Percentiles rank a stretch among this genome's conserved stretches.
Evolutionary conservation across 331 rosid species (phyloP).

Genomic region (Cydonia oblonga): DNA sequence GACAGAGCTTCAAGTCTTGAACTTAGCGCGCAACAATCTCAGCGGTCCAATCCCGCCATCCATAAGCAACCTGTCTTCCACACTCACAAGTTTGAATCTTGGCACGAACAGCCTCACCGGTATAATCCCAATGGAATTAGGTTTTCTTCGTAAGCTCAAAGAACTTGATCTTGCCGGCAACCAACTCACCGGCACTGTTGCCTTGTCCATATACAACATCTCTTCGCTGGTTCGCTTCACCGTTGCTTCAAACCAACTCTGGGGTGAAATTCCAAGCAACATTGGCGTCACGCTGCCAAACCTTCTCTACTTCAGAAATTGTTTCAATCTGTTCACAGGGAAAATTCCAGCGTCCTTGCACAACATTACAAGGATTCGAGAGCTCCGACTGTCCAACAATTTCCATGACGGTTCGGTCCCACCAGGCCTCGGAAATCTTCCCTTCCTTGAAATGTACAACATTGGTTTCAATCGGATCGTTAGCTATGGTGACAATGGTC

Average conservation of each 20-base stretch:
- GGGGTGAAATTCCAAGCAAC: conserved; percentile 67
- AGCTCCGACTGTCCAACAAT: conserved; percentile 43
- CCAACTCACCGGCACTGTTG: conserved; percentile 49
- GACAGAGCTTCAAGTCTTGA: conserved; percentile 42
- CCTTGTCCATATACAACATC: conserved; percentile 40
- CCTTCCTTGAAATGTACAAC: conserved; percentile 42
- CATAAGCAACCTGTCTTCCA: conserved; percentile 48
- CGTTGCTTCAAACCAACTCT: conserved; percentile 47
- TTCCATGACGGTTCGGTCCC: conserved; percentile 57
- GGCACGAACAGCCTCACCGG: conserved; percentile 57
- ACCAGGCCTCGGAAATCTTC: conserved; percentile 61
- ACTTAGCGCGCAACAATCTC: conserved; percentile 37
- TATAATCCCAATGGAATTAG: conserved; percentile 35
- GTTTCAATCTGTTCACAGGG: conserved; percentile 57
- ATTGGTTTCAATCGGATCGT: conserved; percentile 49
- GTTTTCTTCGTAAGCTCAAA: conserved; percentile 31
- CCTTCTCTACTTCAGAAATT: conserved; percentile 34
- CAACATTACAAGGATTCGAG: conserved; percentile 43
- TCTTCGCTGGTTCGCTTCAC: conserved; percentile 49
- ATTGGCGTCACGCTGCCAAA: conserved; percentile 53
- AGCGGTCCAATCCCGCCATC: conserved; percentile 36
- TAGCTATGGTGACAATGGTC: conserved; percentile 21
- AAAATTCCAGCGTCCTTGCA: conserved; percentile 59
- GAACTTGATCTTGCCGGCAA: conserved; percentile 46
- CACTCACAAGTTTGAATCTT: conserved; percentile 33